Conservation (phyloP, 192 early-diverging fungal species). For the Allomyces macrogynus region DNA sequence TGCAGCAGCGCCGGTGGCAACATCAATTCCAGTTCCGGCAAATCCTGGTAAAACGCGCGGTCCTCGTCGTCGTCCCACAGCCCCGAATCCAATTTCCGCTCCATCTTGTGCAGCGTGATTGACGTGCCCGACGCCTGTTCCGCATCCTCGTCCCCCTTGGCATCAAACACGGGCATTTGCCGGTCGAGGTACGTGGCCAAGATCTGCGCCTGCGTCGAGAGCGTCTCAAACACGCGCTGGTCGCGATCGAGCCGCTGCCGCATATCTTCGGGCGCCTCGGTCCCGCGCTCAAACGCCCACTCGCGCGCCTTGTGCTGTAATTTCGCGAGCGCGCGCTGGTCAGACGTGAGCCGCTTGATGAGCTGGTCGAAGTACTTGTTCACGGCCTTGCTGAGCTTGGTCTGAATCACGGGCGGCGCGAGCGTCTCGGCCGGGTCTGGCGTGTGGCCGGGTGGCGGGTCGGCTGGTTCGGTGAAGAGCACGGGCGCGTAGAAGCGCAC, state of each 20-base stretch:
- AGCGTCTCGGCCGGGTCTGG: background rate
- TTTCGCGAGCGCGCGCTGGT: background rate
- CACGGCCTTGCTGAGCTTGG: background rate
- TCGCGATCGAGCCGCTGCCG: background rate
- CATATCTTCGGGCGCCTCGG: background rate
- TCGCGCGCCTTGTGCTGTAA: background rate
- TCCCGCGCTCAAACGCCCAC: background rate
- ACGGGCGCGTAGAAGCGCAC: slow-evolving; percentile 30
- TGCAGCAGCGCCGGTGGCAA: slow-evolving; percentile 73
- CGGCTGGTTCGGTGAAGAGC: slow-evolving; percentile 8
- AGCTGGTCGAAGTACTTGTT: background rate
- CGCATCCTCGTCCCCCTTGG: background rate
- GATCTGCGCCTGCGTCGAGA: background rate
- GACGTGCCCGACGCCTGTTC: too few species aligned
- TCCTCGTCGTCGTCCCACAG: slow-evolving; percentile 92
- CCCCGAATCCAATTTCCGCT: slow-evolving; percentile 7
- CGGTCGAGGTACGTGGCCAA: too few species aligned
- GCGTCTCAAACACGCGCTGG: slow-evolving; percentile 5
- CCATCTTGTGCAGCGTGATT: too few species aligned
- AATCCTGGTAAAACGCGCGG: slow-evolving; percentile 67
- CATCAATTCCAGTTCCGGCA: slow-evolving; percentile 53
- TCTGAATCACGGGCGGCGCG: background rate
- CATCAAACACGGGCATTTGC: background rate
- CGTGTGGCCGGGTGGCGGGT: too few species aligned
- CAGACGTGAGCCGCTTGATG: background rate